Base-by-base conservation (phyloP, 2,329 filamentous ascomycete species). In the Ophiocordyceps unilateralis region DNA sequence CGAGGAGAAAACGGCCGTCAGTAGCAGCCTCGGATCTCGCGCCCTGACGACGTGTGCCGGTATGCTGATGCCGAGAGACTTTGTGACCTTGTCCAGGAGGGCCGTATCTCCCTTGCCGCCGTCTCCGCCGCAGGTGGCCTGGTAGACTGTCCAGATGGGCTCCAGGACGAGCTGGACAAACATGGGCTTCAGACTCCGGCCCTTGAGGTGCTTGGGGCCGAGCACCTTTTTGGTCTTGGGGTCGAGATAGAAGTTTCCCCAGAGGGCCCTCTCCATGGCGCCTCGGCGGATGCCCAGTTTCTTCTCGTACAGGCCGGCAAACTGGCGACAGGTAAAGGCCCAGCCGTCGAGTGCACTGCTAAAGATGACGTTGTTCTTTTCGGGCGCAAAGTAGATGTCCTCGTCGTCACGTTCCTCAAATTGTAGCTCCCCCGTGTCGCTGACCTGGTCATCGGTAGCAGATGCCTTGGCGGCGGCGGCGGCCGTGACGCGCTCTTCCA, bases 341-440 rank as follows among this genome's bases (percentile, higher is more conserved):
- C 91, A 98, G n/a, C 91, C 91, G 57, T 98, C 91, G 44, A 94
- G 82, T 46, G 91, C 91, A 58, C 89, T 96, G 66, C 86, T 87
- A 60, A 98, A 98, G 49, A 98, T 96, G 59, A 98, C 91, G 56
- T 98, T 98, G 61, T 95, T 95, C 62, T 89, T 93, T 57, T 98
- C 91, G 0, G 91, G 91, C 1, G 91, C 86, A 62, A 98, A 98
- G 60, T 98, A 98, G 22, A 98, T 79, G 58, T 95, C 88, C 58
- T 96, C 88, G 55, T 98, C 91, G 54, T 95, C 88, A 51, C 79
- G 78, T 58, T 96, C 91, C 58, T 95, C 81, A 52, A 86, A 98
- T 45, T 80, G 73, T 5, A 76, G 58, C 15, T 80, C 77, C 4
- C 75, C 72, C n/a, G 64, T 62, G 5, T 72, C 68, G 44, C 65